Conservation (phyloP, 768 basidiomycete genomes). For the Macrolepiota albuminosa region DNA sequence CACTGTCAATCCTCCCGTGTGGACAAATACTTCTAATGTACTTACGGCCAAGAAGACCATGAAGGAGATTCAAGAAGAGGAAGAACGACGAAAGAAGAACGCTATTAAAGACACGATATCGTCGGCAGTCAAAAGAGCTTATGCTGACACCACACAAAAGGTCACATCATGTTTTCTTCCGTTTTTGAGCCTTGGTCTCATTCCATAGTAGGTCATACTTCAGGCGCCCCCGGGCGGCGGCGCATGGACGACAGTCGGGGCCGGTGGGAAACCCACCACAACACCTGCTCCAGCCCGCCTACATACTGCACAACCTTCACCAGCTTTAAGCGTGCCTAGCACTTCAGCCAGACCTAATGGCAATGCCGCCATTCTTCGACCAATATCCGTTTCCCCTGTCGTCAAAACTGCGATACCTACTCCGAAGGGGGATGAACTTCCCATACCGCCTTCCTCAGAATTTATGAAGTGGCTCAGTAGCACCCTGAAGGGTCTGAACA, state of each 20-base stretch:
- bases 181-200: neutral
- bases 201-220: conserved; percentile 21
- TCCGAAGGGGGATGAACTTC: conserved; percentile 53
- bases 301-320: conserved; percentile 24
- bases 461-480: conserved; percentile 91
- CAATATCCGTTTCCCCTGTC: conserved; percentile 31
- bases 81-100: conserved; percentile 77
- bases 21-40: conserved; percentile 62
- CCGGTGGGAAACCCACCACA: conserved; percentile 57
- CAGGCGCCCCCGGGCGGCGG: conserved; percentile 30
- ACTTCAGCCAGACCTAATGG: conserved; percentile 38
- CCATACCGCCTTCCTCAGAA: conserved; percentile 73
- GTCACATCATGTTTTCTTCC: conserved; percentile 29
- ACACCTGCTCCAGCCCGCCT: conserved; percentile 28
- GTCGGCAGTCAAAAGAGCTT: conserved; percentile 58
- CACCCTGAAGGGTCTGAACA: conserved; percentile 74
- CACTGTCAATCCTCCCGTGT: conserved; percentile 53
- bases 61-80: conserved; percentile 99
- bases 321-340: conserved; percentile 21
- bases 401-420: conserved; percentile 27
- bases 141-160: conserved; percentile 78
- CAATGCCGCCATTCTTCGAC: conserved; percentile 23
- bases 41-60: conserved; percentile 78
- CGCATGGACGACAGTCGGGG: conserved; percentile 86
- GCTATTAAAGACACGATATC: conserved; percentile 56